Evolutionary conservation across 495 filamentous ascomycete species (phyloP).

Genomic region (Letharia columbiana): DNA sequence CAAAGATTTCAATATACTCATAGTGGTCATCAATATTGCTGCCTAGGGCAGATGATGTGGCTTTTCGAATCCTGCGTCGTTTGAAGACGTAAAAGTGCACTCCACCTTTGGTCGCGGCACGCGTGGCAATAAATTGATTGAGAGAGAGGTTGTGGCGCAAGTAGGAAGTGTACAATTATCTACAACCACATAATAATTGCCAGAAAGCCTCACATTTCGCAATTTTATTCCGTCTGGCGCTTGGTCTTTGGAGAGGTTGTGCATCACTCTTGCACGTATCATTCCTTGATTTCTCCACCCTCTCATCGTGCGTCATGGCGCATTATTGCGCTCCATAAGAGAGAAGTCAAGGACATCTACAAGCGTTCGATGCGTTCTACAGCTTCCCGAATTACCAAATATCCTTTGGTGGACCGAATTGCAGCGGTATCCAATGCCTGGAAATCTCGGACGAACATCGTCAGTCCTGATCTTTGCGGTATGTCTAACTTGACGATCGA

Average conservation of each 20-base stretch:
- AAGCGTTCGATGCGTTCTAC: conserved; percentile 4
- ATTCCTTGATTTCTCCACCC: neutral
- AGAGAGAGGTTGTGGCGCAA: no score
- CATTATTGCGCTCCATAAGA: neutral
- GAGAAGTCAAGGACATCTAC: neutral
- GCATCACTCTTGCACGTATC: neutral
- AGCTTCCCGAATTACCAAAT: neutral
- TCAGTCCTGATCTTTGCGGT: conserved; percentile 55
- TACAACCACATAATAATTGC: no score
- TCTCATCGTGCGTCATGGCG: neutral
- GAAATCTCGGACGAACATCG: conserved; percentile 34
- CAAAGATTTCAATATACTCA: neutral
- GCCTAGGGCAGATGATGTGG: neutral
- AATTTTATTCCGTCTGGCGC: neutral
- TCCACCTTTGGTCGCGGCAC: neutral
- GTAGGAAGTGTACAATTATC: no score
- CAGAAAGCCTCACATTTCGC: neutral
- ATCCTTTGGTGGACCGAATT: neutral
- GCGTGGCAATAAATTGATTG: no score
- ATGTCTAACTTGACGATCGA: conserved; percentile 24
- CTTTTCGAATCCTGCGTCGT: neutral
- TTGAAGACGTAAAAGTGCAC: neutral
- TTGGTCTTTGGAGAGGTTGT: neutral
- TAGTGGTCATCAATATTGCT: neutral
- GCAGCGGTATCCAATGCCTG: neutral